These are phyloP conservation scores for Pseudogymnoascus sp. DNA, from an alignment of 2,329 filamentous ascomycete genomes.

Conservation along the genomic window DNA sequence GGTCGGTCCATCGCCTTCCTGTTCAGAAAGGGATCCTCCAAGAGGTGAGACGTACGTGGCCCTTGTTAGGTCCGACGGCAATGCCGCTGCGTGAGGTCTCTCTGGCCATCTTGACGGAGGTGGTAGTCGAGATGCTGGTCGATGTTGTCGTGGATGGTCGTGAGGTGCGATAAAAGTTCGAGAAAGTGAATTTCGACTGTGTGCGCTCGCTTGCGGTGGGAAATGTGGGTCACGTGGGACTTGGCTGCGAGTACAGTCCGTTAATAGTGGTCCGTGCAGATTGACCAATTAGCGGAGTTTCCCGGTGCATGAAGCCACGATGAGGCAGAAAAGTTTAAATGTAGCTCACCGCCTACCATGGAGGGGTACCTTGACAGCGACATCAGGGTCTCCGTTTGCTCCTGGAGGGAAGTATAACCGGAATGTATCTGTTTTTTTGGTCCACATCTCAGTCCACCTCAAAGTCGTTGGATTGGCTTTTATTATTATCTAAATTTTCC, in stretches of 20 bases:
- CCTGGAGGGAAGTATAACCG: not conserved
- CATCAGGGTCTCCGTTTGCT: conserved; percentile 5
- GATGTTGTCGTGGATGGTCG: conserved; percentile 14
- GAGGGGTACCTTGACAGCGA: conserved; percentile 11
- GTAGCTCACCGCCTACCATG: conserved; percentile 11
- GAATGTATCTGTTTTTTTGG: not conserved
- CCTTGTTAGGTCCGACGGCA: conserved; percentile 53
- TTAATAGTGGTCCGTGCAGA: not conserved
- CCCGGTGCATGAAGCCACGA: conserved; percentile 1
- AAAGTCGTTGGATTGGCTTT: not conserved
- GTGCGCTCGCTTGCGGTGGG: not conserved
- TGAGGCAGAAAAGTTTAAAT: conserved; percentile 12
- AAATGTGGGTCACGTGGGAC: conserved; percentile 10
- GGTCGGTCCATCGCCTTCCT: conserved; percentile 53
- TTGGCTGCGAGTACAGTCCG: not conserved
- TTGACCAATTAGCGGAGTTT: not conserved
- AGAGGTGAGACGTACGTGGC: conserved; percentile 66
- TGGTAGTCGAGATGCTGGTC: conserved; percentile 17
- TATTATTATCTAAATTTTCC: not conserved
- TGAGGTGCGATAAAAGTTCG: not conserved
- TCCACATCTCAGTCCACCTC: not conserved
- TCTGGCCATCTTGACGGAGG: conserved; percentile 43
- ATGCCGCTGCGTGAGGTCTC: conserved; percentile 50
- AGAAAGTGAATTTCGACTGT: conserved; percentile 7
- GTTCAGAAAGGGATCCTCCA: conserved; percentile 58